A percentile compares a stretch with the other conserved stretches of the same genome.
Evolutionary conservation across 805 yeast species (phyloP).

Genomic region (Cyberlindnera mycetangii): DNA sequence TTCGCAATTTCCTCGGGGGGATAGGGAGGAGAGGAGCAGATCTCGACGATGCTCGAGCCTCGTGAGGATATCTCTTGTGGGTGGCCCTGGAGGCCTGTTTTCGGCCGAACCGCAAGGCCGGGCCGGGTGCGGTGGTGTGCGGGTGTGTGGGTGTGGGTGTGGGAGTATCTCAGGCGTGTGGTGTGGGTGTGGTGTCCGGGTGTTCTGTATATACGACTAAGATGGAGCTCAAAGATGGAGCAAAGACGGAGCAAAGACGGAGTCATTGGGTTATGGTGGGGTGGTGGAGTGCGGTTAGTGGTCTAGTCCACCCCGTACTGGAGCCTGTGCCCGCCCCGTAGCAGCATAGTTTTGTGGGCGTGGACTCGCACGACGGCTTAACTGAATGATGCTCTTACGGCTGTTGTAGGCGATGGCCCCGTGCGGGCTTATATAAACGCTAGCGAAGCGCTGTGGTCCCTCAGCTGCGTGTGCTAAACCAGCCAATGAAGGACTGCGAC

Average conservation of each 20-base stretch:
- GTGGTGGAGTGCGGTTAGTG: no score
- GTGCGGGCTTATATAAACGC: background rate
- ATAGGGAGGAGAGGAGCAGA: no score
- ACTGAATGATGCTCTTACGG: constrained; percentile 5
- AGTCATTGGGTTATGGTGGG: no score
- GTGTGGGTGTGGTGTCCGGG: constrained; percentile 5
- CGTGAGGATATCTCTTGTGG: no score
- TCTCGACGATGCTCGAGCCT: no score
- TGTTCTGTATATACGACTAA: background rate
- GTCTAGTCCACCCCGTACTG: no score
- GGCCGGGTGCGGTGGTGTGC: no score
- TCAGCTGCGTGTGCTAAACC: background rate
- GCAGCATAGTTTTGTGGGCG: background rate
- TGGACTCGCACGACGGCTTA: background rate
- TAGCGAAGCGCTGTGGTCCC: background rate
- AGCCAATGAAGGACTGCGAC: constrained; percentile 5
- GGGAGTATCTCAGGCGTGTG: no score
- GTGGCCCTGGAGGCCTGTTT: background rate
- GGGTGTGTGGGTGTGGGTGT: background rate
- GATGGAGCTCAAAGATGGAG: no score
- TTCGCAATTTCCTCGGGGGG: no score
- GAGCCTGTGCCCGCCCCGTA: background rate
- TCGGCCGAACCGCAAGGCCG: constrained; percentile 1
- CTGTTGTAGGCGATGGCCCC: no score
- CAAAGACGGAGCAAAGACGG: no score